Evolutionary conservation across 192 early-diverging fungal species (phyloP), one percentile per base, ranked within the genome.

Genomic region (Coemansia sp.): DNA sequence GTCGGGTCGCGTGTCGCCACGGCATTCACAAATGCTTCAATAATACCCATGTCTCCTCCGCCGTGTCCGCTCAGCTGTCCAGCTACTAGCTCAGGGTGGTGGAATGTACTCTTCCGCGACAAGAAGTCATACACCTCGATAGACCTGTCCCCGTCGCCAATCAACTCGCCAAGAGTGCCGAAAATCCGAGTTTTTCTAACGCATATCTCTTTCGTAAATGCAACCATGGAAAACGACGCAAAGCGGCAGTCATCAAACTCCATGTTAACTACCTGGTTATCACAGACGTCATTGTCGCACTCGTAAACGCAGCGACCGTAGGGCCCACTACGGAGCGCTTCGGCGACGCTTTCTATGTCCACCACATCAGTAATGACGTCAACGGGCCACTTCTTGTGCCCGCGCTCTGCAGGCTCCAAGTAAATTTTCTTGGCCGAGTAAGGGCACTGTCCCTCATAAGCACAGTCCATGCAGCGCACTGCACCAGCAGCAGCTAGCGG

Each of bases 281-380:
- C 89, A 44, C 82, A 85, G 7, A 91, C 90, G 65, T 91, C 88
- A 48, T 91, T 91, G 64, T 87, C 85, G 64, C 75, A 74, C 70
- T 90, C 89, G 66, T 89, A 91, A 8, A 90, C 90, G 59, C 90
- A 91, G 5, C 70, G 69, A 17, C 89, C 90, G 66, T 92, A 92
- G 0, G 84, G 83, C 2, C 84, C 88, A 24, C 19, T 83, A 45
- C 50, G 44, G 5, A 89, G 63, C n/a, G 84, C 84, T 0, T 86
- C 59, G 35, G 37, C 48, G 21, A 87, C 50, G 67, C 70, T 73
- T 69, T 86, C 88, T 61, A 86, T 78, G 66, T 86, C 88, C 13
- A 63, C 66, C 27, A 85, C 77, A 13, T 74, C 86, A 42, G 68
- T 59, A 31, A 90, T 63, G 6, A 88, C 88, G n/a, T 70, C 66